phyloP scores from a whole-genome alignment of 1,284 basidiomycete species.

The Ustilago esculenta region DNA sequence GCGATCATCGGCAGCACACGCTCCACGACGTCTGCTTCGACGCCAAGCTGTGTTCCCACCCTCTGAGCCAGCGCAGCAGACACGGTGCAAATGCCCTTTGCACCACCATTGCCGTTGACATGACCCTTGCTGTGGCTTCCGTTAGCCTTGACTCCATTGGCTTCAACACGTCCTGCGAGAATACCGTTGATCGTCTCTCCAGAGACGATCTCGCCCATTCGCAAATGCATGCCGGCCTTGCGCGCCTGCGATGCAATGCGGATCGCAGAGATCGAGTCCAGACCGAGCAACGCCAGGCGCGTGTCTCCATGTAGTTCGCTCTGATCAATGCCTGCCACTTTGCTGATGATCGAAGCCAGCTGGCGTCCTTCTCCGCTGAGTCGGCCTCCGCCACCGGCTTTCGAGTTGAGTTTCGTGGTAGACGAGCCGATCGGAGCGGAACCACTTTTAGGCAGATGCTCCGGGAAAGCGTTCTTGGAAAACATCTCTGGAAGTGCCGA shows the following conservation, averaged over 20 bases:
- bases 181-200: constrained; percentile 46
- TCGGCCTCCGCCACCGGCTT: neutral
- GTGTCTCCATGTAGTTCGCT: constrained; percentile 31
- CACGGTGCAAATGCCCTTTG: neutral
- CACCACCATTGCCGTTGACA: constrained; percentile 6
- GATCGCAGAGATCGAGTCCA: constrained; percentile 64
- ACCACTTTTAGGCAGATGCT: constrained; percentile 2
- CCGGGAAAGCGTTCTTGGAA: constrained; percentile 6
- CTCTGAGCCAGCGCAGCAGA: constrained; percentile 11
- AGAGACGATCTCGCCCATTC: constrained; percentile 50
- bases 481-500: constrained; percentile 15
- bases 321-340: constrained; percentile 25
- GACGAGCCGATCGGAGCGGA: neutral
- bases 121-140: constrained; percentile 7
- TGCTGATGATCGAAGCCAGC: constrained; percentile 40
- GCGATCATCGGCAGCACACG: constrained; percentile 48
- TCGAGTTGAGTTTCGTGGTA: neutral
- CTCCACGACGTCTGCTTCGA: constrained; percentile 32
- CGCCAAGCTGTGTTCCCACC: constrained; percentile 12
- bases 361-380: constrained; percentile 31
- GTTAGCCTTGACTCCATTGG: constrained; percentile 14
- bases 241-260: constrained; percentile 55
- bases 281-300: constrained; percentile 50
- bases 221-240: constrained; percentile 36
- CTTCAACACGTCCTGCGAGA: constrained; percentile 7